Percentiles rank a stretch among this genome's conserved stretches.
Evolutionary conservation across 2,329 filamentous ascomycete genomes (phyloP).

Genomic region (Verticillium zaregamsianum): DNA sequence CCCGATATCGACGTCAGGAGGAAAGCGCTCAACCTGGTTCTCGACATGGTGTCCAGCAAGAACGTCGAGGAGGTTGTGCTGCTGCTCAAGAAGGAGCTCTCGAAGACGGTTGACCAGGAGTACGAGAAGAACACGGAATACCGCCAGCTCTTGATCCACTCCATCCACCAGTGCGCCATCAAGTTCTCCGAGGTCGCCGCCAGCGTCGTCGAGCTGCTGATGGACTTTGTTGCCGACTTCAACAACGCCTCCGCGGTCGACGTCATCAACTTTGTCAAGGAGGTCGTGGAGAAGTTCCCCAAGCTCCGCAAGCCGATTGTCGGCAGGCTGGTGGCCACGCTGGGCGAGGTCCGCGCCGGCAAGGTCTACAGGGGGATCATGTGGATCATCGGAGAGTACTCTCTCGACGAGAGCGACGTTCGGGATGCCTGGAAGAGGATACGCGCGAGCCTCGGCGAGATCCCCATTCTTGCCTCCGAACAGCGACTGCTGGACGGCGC

Average conservation of each 20-base stretch:
- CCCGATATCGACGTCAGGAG: conserved; percentile 93
- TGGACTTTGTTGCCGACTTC: conserved; percentile 99
- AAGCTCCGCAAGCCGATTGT: conserved; percentile 84
- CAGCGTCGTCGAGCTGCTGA: conserved; percentile 91
- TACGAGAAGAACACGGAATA: conserved; percentile 98
- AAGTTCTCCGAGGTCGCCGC: conserved; percentile 98
- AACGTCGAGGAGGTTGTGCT: conserved; percentile 98
- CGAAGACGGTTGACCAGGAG: conserved; percentile 96
- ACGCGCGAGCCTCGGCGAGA: conserved; percentile 88
- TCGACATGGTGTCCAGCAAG: conserved; percentile 98
- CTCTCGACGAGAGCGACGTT: conserved; percentile 88
- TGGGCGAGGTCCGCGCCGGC: conserved; percentile 89
- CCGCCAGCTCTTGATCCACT: conserved; percentile 89
- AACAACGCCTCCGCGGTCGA: conserved; percentile 96
- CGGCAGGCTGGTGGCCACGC: conserved; percentile 79
- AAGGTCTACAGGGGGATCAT: conserved; percentile 96
- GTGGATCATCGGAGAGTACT: conserved; percentile 98
- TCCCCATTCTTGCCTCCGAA: conserved; percentile 92
- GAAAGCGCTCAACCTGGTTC: conserved; percentile 83
- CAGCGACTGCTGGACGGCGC: conserved; percentile 86
- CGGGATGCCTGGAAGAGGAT: conserved; percentile 96
- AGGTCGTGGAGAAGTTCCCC: conserved; percentile 97
- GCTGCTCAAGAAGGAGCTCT: conserved; percentile 92
- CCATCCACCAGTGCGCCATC: conserved; percentile 97
- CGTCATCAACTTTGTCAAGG: conserved; percentile 97